Base-by-base conservation (phyloP, 139 green algal genomes). In the Desmodesmus armatus region DNA sequence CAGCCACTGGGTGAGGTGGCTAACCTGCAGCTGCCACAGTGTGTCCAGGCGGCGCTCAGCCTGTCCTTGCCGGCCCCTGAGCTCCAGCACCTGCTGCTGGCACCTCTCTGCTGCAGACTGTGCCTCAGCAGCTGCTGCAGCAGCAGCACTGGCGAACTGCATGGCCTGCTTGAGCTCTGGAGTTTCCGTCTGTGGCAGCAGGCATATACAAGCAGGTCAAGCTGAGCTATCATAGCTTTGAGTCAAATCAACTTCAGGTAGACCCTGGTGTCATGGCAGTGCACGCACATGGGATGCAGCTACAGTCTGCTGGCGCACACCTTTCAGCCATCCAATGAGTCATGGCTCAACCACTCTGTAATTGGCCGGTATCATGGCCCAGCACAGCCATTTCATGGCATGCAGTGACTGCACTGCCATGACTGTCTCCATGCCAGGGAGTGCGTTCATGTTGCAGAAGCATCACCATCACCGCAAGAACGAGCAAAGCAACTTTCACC, bases 1-100 rank as follows among this genome's bases (percentile, higher is more conserved):
- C n/a, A n/a, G n/a, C 47, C 7, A 55, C 47, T 13, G 7, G 47
- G 13, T 55, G 47, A 55, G 47, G 47, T 13, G 47, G 13, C 47
- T 23, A 17, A 73, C 77, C 77, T 84, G 58, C 60, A 74, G 40
- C 77, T 84, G 78, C 78, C 78, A 84, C 29, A 84, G 78, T 17
- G 62, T 76, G n/a, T 84, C 78, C 41, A 84, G 63, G 27, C 78
- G 43, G 19, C 78, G 41, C n/a, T 84, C 78, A 25, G 63, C 63
- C 62, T 84, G 78, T 39, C 78, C 78, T 4, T 84, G 78, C 29
- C 78, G 44, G 11, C 78, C 78, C 25, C 62, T 35, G 15, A 84
- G 78, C 78, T 84, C 62, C 39, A 65, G 43, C 62, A 76, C 78
- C 29, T 84, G 62, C 62, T 65, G 43, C 78, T 66, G 63, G 33